Conservation (phyloP, 768 basidiomycete genomes). For the Candolleomyces aberdarensis region DNA sequence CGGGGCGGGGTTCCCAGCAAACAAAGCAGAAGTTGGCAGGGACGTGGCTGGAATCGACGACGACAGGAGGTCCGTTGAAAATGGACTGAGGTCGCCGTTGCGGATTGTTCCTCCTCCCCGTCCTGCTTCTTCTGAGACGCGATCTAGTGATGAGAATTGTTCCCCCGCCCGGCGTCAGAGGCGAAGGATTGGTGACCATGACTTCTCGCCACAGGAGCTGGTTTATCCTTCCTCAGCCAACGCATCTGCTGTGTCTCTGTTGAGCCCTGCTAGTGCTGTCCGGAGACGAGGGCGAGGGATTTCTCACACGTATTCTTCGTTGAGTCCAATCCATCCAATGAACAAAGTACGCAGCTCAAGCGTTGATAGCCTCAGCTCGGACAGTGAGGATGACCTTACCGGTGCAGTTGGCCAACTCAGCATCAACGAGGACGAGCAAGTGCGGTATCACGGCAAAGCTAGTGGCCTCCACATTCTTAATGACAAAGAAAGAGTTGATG, state of each 20-base stretch:
- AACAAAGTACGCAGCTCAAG: conserved; percentile 28
- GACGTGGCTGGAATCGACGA: conserved; percentile 2
- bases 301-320: conserved; percentile 12
- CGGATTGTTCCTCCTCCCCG: conserved; percentile 8
- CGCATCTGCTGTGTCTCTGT: conserved; percentile 20
- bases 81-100: conserved; percentile 1
- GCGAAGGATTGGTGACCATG: conserved; percentile 42
- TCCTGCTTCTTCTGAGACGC: conserved; percentile 9
- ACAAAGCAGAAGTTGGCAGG: not conserved
- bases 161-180: conserved; percentile 46
- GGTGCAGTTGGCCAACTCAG: conserved; percentile 84
- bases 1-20: conserved; percentile 15
- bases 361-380: conserved; percentile 29
- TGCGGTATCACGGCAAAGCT: conserved; percentile 84
- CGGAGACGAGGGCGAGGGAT: conserved; percentile 7
- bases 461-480: conserved; percentile 77
- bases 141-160: conserved; percentile 23
- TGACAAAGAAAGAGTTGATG: conserved; percentile 55
- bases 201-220: conserved; percentile 18
- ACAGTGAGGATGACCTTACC: conserved; percentile 42
- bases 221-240: conserved; percentile 12
- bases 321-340: conserved; percentile 14
- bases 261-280: conserved; percentile 11
- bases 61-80: not conserved
- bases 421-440: conserved; percentile 82